phyloP scores from a whole-genome alignment of 208 protist species.

The Leptomonas pyrrhocoris region DNA sequence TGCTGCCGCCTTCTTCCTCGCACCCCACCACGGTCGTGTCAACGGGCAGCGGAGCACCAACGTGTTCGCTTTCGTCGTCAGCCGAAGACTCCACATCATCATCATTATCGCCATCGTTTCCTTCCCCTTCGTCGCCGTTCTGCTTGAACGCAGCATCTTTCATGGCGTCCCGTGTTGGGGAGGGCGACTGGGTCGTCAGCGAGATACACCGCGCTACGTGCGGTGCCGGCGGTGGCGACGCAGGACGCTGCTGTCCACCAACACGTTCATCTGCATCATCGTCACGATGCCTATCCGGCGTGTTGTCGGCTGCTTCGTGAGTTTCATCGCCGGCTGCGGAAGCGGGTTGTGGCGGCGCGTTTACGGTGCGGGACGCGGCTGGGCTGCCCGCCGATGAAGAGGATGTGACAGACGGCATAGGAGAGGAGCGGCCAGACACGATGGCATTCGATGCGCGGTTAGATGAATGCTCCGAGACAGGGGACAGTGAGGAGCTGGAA shows the following conservation, averaged over 20 bases:
- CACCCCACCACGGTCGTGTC: neutral
- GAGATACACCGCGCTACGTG: constrained; percentile 8
- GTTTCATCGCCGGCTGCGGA: neutral
- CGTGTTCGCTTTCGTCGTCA: neutral
- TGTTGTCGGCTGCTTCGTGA: too few species aligned
- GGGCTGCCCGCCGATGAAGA: neutral
- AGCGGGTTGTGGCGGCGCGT: neutral
- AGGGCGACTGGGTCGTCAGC: constrained; percentile 1
- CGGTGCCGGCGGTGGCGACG: neutral
- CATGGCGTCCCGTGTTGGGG: neutral
- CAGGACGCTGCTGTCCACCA: neutral
- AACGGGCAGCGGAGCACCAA: neutral
- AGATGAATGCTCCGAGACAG: constrained; percentile 17
- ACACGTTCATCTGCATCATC: neutral
- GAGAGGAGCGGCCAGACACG: constrained; percentile 18
- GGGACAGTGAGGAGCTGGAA: constrained; percentile 9
- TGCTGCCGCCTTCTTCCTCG: neutral
- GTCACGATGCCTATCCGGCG: neutral
- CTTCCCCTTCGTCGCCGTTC: neutral
- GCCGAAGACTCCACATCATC: neutral
- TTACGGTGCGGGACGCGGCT: neutral
- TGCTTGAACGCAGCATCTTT: neutral
- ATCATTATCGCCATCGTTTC: neutral
- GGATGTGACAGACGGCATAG: neutral
- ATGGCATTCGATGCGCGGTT: constrained; percentile 11